Base-by-base conservation (phyloP, 139 green algal genomes). In the Chlorella sp. region DNA sequence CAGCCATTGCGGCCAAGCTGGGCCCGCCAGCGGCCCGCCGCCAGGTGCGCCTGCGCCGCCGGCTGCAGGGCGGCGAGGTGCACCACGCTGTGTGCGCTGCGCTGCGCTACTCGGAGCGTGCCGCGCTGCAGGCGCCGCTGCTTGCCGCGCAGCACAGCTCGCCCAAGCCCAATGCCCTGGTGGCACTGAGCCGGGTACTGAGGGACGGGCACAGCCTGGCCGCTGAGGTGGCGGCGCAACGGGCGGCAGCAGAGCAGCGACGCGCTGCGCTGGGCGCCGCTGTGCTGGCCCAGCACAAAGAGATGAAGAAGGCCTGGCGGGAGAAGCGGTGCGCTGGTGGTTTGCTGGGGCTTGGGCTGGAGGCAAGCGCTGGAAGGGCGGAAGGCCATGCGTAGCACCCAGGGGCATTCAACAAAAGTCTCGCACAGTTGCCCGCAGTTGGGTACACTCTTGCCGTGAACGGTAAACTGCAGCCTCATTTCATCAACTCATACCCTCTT, bases 41-140 rank as follows among this genome's bases (percentile, higher is more conserved):
- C 21, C 26, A 30, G 63, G 56, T 34, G 15, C 9, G 1, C 17
- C 75, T 82, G 56, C 3, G 11, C 16, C n/a, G 13, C 23, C 56
- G 32, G 25, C 57, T 82, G 56, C 16, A 38, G 3, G 55, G 12
- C 9, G 34, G 30, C 18, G 56, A 64, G 25, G 20, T 13, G 4
- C 34, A 82, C 32, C 56, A 15, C 13, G 12, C 6, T 25, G 23
- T 36, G 23, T 39, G 41, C 60, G 3, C 12, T 5, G 2, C 21
- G 5, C 26, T 82, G 57, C 76, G 57, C 60, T 82, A 63, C 57
- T n/a, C 57, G 25, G 25, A 82, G 57, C 56, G 76, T 20, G 76
- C 76, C 15, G 55, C 26, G 26, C 76, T 82, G 57, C 76, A 73
- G 76, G 74, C 69, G 20, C 69, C 12, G 36, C 69, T 75, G 69